Conservation (phyloP, 352 stramenopile genomes). For the Globisporangium irregulare region DNA sequence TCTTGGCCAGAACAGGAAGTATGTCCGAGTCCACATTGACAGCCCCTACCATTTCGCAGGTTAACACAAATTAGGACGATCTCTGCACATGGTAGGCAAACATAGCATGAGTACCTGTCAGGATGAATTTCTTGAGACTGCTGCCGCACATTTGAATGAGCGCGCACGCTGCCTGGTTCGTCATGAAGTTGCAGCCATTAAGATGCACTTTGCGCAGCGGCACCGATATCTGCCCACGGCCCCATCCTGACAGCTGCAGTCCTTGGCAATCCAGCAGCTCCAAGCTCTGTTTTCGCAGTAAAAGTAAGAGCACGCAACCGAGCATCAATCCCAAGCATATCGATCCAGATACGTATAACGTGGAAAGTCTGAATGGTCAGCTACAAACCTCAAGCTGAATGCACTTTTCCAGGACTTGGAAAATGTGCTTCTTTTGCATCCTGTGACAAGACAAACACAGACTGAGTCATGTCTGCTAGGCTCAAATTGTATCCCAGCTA, state of each 20-base stretch:
- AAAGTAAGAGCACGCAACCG: neutral
- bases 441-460: conserved; percentile 15
- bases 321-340: no score
- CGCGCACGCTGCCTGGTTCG: conserved; percentile 34
- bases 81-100: neutral
- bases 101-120: conserved; percentile 35
- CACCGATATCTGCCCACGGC: conserved; percentile 15
- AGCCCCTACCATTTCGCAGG: conserved; percentile 23
- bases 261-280: conserved; percentile 58
- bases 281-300: conserved; percentile 33
- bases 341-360: no score
- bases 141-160: conserved; percentile 37
- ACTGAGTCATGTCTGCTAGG: neutral
- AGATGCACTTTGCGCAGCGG: conserved; percentile 40
- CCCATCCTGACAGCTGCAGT: conserved; percentile 35
- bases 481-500: neutral
- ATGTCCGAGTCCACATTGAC: conserved; percentile 43
- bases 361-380: neutral
- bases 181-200: conserved; percentile 49
- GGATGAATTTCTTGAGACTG: conserved; percentile 33
- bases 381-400: conserved; percentile 28
- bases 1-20: conserved; percentile 30
- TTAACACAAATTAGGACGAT: no score
- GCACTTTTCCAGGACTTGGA: conserved; percentile 38
- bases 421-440: conserved; percentile 53